These are phyloP conservation scores for Carex myosuroides DNA, from an alignment of 176 grass and related monocot genomes.

Conservation along the genomic window DNA sequence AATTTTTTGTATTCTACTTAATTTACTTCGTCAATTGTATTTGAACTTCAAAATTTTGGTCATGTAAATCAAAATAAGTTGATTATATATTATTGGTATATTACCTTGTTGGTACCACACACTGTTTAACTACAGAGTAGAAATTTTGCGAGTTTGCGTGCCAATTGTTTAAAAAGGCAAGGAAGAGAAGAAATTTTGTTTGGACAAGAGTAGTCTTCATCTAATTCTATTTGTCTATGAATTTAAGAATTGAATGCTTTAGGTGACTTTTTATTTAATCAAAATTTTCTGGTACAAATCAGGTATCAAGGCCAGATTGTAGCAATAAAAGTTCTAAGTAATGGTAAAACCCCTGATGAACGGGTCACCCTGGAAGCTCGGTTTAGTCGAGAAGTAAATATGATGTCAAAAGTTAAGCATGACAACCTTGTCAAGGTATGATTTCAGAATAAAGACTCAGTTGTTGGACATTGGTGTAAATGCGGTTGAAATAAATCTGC, in stretches of 20 bases:
- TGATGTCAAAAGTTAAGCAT: conserved; percentile 92
- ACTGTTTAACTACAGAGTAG: neutral
- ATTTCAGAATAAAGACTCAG: neutral
- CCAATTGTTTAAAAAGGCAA: neutral
- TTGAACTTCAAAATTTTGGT: neutral
- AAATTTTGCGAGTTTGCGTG: neutral
- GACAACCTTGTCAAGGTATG: conserved; percentile 90
- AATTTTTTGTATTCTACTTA: neutral
- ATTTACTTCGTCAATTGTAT: neutral
- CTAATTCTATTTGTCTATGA: neutral
- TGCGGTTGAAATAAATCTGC: neutral
- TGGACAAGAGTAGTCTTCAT: neutral
- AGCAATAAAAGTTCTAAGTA: conserved; percentile 89
- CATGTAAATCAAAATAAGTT: neutral
- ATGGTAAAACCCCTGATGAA: conserved; percentile 52
- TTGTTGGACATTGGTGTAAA: neutral
- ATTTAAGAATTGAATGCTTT: neutral
- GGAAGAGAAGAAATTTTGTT: neutral
- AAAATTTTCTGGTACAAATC: conserved; percentile 17
- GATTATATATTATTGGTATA: neutral
- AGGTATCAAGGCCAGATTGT: conserved; percentile 85
- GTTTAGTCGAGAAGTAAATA: conserved; percentile 90
- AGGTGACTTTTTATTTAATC: neutral
- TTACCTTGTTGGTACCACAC: neutral
- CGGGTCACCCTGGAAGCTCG: conserved; percentile 69